Conservation (phyloP, 495 filamentous ascomycete species). For the Darksidea phi region DNA sequence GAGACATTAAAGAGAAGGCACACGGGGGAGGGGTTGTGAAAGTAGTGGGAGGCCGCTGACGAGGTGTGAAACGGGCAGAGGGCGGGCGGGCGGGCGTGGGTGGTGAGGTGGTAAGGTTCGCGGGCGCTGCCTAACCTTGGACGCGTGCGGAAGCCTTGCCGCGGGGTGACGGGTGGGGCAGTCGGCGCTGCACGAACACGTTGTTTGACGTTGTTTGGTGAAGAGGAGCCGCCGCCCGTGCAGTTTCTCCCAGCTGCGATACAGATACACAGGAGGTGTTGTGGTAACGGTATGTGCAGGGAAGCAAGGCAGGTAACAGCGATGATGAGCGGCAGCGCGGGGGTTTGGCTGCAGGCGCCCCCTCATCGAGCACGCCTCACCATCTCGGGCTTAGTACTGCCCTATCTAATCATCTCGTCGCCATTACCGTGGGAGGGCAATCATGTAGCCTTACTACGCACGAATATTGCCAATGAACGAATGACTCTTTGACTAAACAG, state of each 20-base stretch:
- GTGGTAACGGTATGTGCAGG: too few relatives aligned
- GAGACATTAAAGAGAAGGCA: background rate
- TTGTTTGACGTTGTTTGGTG: background rate
- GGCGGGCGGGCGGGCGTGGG: background rate
- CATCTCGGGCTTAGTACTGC: too few relatives aligned
- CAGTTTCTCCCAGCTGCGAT: background rate
- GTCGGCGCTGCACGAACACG: background rate
- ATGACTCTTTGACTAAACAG: too few relatives aligned
- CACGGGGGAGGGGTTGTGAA: background rate
- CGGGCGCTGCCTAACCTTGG: slow-evolving; percentile 1
- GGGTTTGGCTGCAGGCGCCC: too few relatives aligned
- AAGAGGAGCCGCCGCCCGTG: background rate
- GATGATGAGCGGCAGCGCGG: too few relatives aligned
- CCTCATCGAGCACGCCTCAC: too few relatives aligned
- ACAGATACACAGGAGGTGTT: too few relatives aligned
- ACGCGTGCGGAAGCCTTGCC: background rate
- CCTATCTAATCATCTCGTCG: too few relatives aligned
- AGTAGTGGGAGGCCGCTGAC: background rate
- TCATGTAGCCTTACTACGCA: too few relatives aligned
- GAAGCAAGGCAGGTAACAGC: too few relatives aligned
- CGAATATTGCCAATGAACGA: too few relatives aligned
- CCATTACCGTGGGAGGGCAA: too few relatives aligned
- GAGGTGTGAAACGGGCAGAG: background rate
- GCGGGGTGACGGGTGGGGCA: background rate
- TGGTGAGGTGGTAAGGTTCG: background rate